Base-by-base conservation (phyloP, 805 yeast genomes). In the Pichia deserticola region DNA sequence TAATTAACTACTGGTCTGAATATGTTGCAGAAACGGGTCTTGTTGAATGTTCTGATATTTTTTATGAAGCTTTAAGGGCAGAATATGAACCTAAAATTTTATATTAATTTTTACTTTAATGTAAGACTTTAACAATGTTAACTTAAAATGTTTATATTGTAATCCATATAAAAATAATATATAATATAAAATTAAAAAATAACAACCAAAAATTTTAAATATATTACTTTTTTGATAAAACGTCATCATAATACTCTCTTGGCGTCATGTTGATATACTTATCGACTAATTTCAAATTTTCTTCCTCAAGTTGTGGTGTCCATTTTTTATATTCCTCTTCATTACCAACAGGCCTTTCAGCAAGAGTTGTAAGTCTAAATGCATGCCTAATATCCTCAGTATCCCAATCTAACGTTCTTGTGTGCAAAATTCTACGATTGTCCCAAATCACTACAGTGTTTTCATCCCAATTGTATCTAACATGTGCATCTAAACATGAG, bases 321-420 rank as follows among this genome's bases (percentile, higher is more conserved):
- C 68, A 66, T 25, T 50, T 53, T 12, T 62, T 51, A 48, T 54
- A 63, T 45, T 64, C 68, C 45, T 62, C 60, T 49, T 63, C 57
- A 48, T 57, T 57, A 5, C 58, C 63, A 38, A 65, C 56, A 3
- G 92, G 92, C 61, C 83, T 72, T 64, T 85, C 92, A 27, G 83
- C 90, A 57, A 77, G 77, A 5, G 86, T 82, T 20, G 89, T 83
- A 51, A 84, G 76, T 65, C 92, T 76, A 60, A 81, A 80, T 10
- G 86, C 86, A 57, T 85, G 90, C 64, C 92, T 77, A 29, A 78
- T 72, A 36, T 74, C 77, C 15, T 84, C 82, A 43, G 76, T 72
- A 56, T 77, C 83, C 83, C 86, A 84, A 59, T 85, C 90, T 49
- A 79, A 74, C n/a, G 81, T 72, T 11, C 89, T 88, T n/a, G 85